Evolutionary conservation across 768 basidiomycete genomes (phyloP), one percentile per base, ranked within the genome.

Genomic region (Russula dissimulans): DNA sequence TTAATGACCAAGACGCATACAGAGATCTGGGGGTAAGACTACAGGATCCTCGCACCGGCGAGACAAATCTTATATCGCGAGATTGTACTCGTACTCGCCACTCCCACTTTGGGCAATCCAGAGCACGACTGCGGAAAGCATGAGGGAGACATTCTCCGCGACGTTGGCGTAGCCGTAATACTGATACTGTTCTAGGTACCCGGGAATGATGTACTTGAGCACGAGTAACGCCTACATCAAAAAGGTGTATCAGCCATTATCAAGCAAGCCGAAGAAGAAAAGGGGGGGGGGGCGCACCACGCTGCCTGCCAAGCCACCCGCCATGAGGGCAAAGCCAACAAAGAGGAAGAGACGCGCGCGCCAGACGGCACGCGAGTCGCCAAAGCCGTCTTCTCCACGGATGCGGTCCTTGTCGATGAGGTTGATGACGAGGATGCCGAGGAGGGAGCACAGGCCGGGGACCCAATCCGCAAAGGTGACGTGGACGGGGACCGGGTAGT

Each of bases 81-180:
- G 78, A 67, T 88, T 92, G 71, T 95, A 97, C 70, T 97, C 93
- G 74, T 95, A 97, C 72, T 98, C 95, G 65, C 81, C 83, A 62
- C 83, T 83, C 2, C 82, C 78, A 63, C 81, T 91, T 77, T 95
- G 93, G 4, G 93, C 90, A 57, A 94, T 79, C 95, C 95, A 97
- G 14, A 97, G 79, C 3, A 97, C 82, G 62, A 95, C 80, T 1
- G 87, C 85, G 17, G 92, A 93, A 41, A 87, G 77, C 88, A 91
- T 89, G 59, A 91, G 77, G 4, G 83, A 82, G 14, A 89, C 83
- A 69, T 93, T 95, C 77, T 97, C 94, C 10, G 87, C 86, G n/a
- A 98, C 92, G 71, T 93, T 95, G 48, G 93, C 91, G 63, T 92
- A 90, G 22, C 95, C 95, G 71, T 94, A 97, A 72, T 93, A 95